These are phyloP conservation scores for Albizia julibrissin DNA, from an alignment of 306 rosid species.

Conservation along the genomic window DNA sequence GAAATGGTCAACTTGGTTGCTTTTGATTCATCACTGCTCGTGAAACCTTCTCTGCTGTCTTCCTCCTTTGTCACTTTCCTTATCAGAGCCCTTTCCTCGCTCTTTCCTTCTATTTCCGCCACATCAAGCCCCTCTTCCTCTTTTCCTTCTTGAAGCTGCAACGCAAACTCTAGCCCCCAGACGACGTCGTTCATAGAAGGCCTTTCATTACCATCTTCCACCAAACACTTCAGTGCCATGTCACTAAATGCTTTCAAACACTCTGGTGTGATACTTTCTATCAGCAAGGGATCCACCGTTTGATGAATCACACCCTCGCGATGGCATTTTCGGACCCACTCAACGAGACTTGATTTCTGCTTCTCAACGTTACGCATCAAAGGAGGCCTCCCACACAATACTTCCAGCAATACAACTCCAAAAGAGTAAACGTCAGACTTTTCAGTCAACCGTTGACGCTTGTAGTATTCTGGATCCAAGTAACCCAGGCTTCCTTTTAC, in stretches of 20 bases:
- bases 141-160: not conserved
- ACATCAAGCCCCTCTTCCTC: not conserved
- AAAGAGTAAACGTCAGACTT: too few species aligned
- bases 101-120: not conserved
- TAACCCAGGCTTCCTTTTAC: not conserved
- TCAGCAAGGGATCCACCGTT: too few species aligned
- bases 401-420: too few species aligned
- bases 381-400: conserved; percentile 20
- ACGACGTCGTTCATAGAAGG: not conserved
- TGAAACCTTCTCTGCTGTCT: not conserved
- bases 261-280: too few species aligned
- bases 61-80: not conserved
- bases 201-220: not conserved
- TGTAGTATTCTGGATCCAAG: conserved; percentile 1
- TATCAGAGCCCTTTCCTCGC: not conserved
- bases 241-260: not conserved
- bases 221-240: not conserved
- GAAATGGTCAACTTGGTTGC: not conserved
- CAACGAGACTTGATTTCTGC: too few species aligned
- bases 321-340: too few species aligned
- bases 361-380: too few species aligned
- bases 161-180: not conserved
- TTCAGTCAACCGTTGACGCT: conserved; percentile 10
- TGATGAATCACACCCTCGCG: too few species aligned
- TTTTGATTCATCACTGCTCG: not conserved